Conservation (phyloP, 768 basidiomycete genomes). For the Mycena metata region DNA sequence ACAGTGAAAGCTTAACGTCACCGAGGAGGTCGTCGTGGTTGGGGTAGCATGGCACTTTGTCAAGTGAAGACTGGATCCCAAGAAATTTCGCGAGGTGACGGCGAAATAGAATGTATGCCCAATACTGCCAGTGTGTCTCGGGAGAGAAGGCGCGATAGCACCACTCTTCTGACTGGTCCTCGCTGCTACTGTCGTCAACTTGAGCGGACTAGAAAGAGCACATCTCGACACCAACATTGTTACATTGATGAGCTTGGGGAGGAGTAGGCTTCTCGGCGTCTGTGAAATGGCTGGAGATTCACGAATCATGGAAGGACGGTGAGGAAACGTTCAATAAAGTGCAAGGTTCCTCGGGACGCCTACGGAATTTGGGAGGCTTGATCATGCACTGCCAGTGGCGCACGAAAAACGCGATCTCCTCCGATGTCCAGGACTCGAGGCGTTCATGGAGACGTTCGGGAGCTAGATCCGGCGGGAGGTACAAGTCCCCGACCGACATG, state of each 20-base stretch:
- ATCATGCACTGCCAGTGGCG: neutral
- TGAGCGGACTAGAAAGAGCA: neutral
- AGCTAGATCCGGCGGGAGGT: neutral
- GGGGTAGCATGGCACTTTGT: neutral
- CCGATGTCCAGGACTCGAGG: constrained; percentile 12
- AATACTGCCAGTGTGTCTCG: neutral
- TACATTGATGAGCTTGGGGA: neutral
- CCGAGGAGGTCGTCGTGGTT: neutral
- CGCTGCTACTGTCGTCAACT: neutral
- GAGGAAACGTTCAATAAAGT: neutral
- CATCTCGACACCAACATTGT: neutral
- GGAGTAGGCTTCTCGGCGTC: no score
- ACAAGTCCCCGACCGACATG: neutral
- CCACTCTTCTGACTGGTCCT: constrained; percentile 1
- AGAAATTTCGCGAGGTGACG: neutral
- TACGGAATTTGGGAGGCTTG: constrained; percentile 1
- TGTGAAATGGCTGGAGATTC: constrained; percentile 12
- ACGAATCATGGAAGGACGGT: constrained; percentile 3
- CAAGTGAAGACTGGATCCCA: neutral
- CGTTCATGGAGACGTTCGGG: constrained; percentile 4
- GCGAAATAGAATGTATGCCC: neutral
- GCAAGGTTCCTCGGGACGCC: constrained; percentile 4
- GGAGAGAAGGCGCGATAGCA: neutral
- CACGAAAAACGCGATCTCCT: constrained; percentile 6
- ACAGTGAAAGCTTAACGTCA: neutral